phyloP scores from a whole-genome alignment of 1,284 basidiomycete species.

The Tetrapyrgos nigripes region DNA sequence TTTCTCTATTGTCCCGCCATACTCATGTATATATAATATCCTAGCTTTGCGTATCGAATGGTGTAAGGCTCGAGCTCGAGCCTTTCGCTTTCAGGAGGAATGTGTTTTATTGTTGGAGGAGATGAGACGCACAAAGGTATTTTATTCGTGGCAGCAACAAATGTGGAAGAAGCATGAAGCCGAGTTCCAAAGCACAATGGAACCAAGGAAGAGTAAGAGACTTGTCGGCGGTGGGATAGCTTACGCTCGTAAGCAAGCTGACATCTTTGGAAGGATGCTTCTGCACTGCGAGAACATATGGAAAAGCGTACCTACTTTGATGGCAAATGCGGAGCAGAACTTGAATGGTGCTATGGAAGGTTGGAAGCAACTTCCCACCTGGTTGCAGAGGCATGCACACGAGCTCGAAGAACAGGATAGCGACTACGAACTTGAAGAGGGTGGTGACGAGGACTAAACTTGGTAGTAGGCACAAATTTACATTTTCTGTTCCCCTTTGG shows the following conservation, averaged over 20 bases:
- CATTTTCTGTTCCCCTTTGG: too few species aligned
- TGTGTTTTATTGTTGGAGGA: slow-evolving; percentile 1
- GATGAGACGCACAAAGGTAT: background rate
- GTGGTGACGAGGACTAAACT: too few species aligned
- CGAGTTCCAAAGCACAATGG: too few species aligned
- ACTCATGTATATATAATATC: background rate
- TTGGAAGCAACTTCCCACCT: too few species aligned
- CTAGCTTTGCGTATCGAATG: slow-evolving; percentile 3
- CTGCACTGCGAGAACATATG: background rate
- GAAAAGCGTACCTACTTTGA: background rate
- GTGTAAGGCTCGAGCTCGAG: slow-evolving; percentile 4
- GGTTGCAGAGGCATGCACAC: too few species aligned
- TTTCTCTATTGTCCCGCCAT: too few species aligned
- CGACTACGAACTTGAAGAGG: too few species aligned
- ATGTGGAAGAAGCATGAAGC: background rate
- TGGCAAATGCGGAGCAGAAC: background rate
- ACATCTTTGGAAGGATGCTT: background rate
- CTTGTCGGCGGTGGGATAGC: background rate
- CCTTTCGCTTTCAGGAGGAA: background rate
- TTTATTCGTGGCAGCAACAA: background rate
- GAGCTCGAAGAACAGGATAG: too few species aligned
- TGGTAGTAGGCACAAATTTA: too few species aligned
- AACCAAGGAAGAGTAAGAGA: too few species aligned
- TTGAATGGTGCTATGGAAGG: too few species aligned
- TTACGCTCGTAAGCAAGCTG: background rate